phyloP scores from a whole-genome alignment of 2,329 filamentous ascomycete species.

The Calonectria hongkongensis region DNA sequence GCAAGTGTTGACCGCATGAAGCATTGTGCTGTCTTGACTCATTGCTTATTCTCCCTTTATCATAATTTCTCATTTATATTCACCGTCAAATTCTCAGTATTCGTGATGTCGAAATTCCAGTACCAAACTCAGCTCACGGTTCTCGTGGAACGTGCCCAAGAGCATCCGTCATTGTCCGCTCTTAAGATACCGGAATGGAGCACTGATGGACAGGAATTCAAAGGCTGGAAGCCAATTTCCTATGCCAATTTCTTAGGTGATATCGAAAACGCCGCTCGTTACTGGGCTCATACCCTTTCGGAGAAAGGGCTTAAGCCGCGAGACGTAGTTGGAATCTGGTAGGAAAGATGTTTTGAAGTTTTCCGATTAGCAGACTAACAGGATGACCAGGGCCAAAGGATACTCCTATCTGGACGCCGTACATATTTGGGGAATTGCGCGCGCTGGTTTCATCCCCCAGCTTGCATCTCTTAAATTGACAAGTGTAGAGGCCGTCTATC shows the following conservation, averaged over 20 bases:
- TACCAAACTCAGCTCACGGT: slow-evolving; percentile 4
- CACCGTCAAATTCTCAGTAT: no score
- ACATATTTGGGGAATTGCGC: slow-evolving; percentile 12
- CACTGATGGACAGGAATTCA: not conserved
- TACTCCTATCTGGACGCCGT: slow-evolving; percentile 3
- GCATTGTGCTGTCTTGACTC: no score
- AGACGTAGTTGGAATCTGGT: slow-evolving; percentile 15
- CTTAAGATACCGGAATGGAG: slow-evolving; percentile 7
- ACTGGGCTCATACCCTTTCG: not conserved
- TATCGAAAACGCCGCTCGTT: slow-evolving; percentile 3
- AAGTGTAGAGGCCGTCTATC: not conserved
- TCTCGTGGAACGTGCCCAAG: not conserved
- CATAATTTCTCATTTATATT: no score
- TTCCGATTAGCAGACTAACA: not conserved
- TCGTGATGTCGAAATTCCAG: not conserved
- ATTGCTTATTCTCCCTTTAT: not conserved
- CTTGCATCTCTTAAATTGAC: slow-evolving; percentile 16
- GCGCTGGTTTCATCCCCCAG: slow-evolving; percentile 5
- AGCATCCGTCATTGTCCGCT: not conserved
- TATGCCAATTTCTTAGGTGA: not conserved
- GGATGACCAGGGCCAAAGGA: not conserved
- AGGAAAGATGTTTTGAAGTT: not conserved
- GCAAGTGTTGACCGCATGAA: not conserved
- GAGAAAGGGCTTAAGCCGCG: not conserved
- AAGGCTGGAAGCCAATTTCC: slow-evolving; percentile 2